Evolutionary conservation across 2,329 filamentous ascomycete species (phyloP), one percentile per base, ranked within the genome.

Genomic region (Colletotrichum somersetense): DNA sequence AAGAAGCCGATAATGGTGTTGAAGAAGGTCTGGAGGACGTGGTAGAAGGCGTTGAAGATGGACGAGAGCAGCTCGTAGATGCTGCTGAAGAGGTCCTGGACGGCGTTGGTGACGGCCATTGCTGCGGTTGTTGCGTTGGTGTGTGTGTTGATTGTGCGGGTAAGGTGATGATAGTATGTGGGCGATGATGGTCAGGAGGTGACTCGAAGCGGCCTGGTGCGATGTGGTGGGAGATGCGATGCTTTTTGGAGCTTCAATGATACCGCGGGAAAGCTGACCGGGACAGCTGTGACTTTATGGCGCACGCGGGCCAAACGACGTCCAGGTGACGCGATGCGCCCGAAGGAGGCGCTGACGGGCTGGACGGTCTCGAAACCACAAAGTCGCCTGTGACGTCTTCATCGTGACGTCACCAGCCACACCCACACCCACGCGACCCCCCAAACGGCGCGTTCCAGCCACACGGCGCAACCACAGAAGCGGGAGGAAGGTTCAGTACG

Each of bases 1-100:
- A 84, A 76, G 74, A 84, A 81, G 75, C 77, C 76, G 61, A 83
- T 68, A 57, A 83, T 66, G 16, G 81, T 78, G 26, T 75, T 75
- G 58, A 84, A 48, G 40, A 82, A 55, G 44, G 78, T 78, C 56
- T 81, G 78, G 18, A 83, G 69, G 44, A 84, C 48, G 66, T 78
- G 61, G 74, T 80, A 80, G 55, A 79, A 62, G n/a, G 82, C 78
- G 44, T 76, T 74, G 38, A 84, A 74, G 61, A 85, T 71, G 6
- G 82, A 83, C 44, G 79, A 75, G 50, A 84, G 71, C 40, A 85
- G 81, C 77, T 84, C 82, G 71, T 81, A 83, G 76, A 84, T 77
- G 76, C 81, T 83, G 75, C 79, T 81, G 77, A 84, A 76, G 61
- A 84, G 77, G 74, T 83, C 80, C 56, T 76, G 75, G 63, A 84